A percentile compares a stretch with the other conserved stretches of the same genome.
These are phyloP conservation scores for Aspergillus steynii DNA, from an alignment of 495 filamentous ascomycete species.

Conservation along the genomic window DNA sequence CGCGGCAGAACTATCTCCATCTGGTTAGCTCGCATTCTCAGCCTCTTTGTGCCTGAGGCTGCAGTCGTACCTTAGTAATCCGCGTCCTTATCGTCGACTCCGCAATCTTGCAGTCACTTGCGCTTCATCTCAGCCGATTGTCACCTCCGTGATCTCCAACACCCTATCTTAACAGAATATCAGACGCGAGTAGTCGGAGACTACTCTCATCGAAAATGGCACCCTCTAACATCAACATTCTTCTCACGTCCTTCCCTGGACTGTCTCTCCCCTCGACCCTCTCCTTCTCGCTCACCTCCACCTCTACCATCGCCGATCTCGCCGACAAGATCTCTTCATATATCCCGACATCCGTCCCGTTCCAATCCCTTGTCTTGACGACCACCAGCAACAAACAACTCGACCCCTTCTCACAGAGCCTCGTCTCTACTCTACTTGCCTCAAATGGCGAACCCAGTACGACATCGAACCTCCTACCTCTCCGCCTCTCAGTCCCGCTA, in stretches of 20 bases:
- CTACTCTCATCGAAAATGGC: slow-evolving; percentile 29
- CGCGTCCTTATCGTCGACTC: background rate
- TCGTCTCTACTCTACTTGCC: slow-evolving; percentile 24
- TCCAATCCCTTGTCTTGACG: slow-evolving; percentile 67
- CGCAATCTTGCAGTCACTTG: background rate
- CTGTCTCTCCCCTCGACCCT: slow-evolving; percentile 77
- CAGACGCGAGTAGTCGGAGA: background rate
- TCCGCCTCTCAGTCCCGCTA: slow-evolving; percentile 73
- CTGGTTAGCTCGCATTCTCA: too few relatives aligned
- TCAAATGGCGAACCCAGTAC: slow-evolving; percentile 34
- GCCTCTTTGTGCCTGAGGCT: slow-evolving; percentile 8
- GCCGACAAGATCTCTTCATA: slow-evolving; percentile 59
- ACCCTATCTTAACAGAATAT: background rate
- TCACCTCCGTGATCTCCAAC: background rate
- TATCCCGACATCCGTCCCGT: slow-evolving; percentile 55
- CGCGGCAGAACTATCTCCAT: too few relatives aligned
- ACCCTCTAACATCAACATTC: slow-evolving; percentile 66
- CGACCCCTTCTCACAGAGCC: slow-evolving; percentile 36
- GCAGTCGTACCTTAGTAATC: background rate
- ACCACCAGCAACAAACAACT: slow-evolving; percentile 79
- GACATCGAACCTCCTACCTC: slow-evolving; percentile 71
- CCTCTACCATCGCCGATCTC: slow-evolving; percentile 67
- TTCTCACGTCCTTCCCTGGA: slow-evolving; percentile 80
- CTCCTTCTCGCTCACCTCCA: slow-evolving; percentile 64
- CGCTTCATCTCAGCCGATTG: background rate